phyloP scores from a whole-genome alignment of 2,329 filamentous ascomycete genomes.

The Phyllosticta citriasiana region DNA sequence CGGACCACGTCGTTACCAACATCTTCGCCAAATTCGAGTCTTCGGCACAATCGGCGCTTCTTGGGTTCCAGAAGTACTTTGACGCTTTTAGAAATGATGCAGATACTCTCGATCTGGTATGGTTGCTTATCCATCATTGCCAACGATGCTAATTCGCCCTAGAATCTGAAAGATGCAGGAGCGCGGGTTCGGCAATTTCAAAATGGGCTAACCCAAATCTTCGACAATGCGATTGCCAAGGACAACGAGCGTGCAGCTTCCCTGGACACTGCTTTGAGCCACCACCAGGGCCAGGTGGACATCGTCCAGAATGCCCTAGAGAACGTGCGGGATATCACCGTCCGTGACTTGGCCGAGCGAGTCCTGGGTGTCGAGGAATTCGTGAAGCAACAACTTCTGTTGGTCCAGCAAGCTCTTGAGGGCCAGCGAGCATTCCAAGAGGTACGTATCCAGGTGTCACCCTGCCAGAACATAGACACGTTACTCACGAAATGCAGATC shows the following conservation, averaged over 20 bases:
- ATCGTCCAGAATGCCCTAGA: background rate
- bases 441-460: background rate
- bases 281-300: background rate
- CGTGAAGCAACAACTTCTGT: background rate
- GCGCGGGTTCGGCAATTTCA: constrained; percentile 13
- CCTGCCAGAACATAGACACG: no score
- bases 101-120: background rate
- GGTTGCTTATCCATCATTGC: background rate
- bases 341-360: background rate
- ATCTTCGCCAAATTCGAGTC: constrained; percentile 3
- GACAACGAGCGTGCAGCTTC: background rate
- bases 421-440: background rate
- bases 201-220: background rate
- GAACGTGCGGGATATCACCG: background rate
- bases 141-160: background rate
- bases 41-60: background rate
- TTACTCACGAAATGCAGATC: background rate
- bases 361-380: background rate
- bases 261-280: background rate
- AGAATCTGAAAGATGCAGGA: constrained; percentile 12
- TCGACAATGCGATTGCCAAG: constrained; percentile 1
- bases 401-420: background rate
- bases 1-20: background rate
- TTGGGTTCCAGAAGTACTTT: background rate
- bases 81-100: background rate